Evolutionary conservation across 306 rosid genomes (phyloP), one percentile per base, ranked within the genome.

Genomic region (Datisca glomerata): DNA sequence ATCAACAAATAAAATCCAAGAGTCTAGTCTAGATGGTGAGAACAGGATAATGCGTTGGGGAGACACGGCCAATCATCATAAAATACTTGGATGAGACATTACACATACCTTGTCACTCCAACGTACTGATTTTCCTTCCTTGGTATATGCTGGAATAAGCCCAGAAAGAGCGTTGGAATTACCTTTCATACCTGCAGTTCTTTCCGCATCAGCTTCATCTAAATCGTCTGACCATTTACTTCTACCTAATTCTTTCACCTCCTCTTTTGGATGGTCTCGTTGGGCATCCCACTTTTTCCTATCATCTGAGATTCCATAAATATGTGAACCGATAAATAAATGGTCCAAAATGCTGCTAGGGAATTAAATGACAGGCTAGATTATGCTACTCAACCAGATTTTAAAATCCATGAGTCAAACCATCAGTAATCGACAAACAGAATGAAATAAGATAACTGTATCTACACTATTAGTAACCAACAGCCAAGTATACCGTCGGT

Each of bases 41-140:
- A n/a, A n/a, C n/a, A n/a, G n/a, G n/a, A n/a, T n/a, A n/a, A n/a
- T n/a, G n/a, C n/a, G n/a, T n/a, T n/a, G n/a, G n/a, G n/a, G n/a
- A n/a, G n/a, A n/a, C n/a, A n/a, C n/a, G n/a, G n/a, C n/a, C n/a
- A n/a, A n/a, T n/a, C n/a, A n/a, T n/a, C n/a, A n/a, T n/a, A n/a
- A n/a, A n/a, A n/a, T n/a, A n/a, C n/a, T n/a, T n/a, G n/a, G 47
- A 21, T 21, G 47, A 4, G 13, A 42, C 29, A 60, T 31, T 20
- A 42, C 57, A 56, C 72, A 60, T 73, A 89, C 95, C 98, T 72
- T 76, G 69, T 89, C 98, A 69, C 80, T 80, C 98, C 98, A 89
- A 70, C 69, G 80, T 41, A 89, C 93, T 56, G 86, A 72, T 69
- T 89, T 89, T 63, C 64, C 76, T 58, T 71, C 67, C 75, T 73